phyloP scores from a whole-genome alignment of 371 early-diverging fungal species.

The Mucor plumbeus region DNA sequence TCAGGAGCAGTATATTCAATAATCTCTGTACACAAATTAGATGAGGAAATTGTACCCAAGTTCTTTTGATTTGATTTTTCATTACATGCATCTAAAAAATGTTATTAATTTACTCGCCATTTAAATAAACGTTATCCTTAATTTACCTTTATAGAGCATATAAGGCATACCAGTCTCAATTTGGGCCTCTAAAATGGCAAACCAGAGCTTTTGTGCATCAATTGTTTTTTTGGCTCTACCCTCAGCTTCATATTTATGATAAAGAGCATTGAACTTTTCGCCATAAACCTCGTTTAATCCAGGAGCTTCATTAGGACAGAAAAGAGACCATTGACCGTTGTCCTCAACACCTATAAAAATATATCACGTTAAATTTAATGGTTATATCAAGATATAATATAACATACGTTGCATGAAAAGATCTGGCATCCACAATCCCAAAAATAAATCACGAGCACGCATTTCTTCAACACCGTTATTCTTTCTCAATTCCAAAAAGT shows the following conservation, averaged over 20 bases:
- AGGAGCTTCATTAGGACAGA: conserved; percentile 97
- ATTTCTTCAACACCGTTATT: conserved; percentile 99
- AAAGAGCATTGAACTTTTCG: conserved; percentile 93
- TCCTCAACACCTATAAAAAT: conserved; percentile 71
- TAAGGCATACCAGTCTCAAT: conserved; percentile 99
- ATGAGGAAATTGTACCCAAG: conserved; percentile 95
- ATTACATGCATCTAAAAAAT: conserved; percentile 76
- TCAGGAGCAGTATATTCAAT: conserved; percentile 96
- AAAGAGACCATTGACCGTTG: conserved; percentile 95
- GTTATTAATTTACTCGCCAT: neutral
- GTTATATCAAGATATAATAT: no score
- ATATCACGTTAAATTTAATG: no score
- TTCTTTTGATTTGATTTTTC: conserved; percentile 97
- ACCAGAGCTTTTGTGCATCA: conserved; percentile 99
- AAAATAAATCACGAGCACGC: conserved; percentile 98
- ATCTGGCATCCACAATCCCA: conserved; percentile 99
- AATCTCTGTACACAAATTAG: conserved; percentile 92
- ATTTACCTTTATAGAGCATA: conserved; percentile 98
- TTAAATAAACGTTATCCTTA: neutral
- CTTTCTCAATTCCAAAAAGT: conserved; percentile 97
- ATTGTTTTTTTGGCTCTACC: conserved; percentile 88
- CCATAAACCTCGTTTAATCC: conserved; percentile 96
- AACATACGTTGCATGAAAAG: conserved; percentile 94
- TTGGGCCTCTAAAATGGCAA: conserved; percentile 97
- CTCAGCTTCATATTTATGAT: conserved; percentile 88